Evolutionary conservation across 2,329 filamentous ascomycete species (phyloP).

Genomic region (Aspergillus intermedius): DNA sequence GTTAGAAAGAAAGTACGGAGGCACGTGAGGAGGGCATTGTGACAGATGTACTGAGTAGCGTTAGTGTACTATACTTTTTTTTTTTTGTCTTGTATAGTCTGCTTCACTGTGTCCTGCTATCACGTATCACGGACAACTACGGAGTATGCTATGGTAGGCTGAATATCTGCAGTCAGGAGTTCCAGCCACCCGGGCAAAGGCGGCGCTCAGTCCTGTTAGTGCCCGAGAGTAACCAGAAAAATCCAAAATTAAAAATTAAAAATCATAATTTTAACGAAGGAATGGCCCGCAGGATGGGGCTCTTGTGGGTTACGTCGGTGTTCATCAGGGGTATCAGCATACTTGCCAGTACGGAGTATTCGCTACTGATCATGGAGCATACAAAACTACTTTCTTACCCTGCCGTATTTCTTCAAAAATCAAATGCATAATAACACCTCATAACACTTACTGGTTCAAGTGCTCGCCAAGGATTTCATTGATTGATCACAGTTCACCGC

Average conservation of each 20-base stretch:
- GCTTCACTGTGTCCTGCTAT: neutral
- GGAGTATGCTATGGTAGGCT: neutral
- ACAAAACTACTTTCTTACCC: too few species aligned
- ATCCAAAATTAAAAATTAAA: conserved; percentile 1
- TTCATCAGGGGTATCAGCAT: too few species aligned
- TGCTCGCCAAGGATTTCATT: neutral
- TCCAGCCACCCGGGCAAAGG: neutral
- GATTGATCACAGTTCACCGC: neutral
- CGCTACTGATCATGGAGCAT: too few species aligned
- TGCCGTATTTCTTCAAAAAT: too few species aligned
- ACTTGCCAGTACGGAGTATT: too few species aligned
- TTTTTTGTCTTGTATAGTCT: too few species aligned
- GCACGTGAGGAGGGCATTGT: neutral
- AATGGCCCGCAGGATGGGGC: too few species aligned
- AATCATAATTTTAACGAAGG: neutral
- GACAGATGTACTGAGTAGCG: too few species aligned
- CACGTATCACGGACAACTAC: neutral
- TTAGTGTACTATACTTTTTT: too few species aligned
- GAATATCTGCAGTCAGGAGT: neutral
- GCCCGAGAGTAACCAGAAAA: neutral
- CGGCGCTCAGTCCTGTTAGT: neutral
- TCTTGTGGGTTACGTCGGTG: too few species aligned
- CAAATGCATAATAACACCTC: neutral
- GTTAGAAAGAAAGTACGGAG: neutral
- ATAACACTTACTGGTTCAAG: neutral